A percentile compares a stretch with the other conserved stretches of the same genome.
phyloP scores from a whole-genome alignment of 108 stramenopile genomes.

The Nitzschia putrida region DNA sequence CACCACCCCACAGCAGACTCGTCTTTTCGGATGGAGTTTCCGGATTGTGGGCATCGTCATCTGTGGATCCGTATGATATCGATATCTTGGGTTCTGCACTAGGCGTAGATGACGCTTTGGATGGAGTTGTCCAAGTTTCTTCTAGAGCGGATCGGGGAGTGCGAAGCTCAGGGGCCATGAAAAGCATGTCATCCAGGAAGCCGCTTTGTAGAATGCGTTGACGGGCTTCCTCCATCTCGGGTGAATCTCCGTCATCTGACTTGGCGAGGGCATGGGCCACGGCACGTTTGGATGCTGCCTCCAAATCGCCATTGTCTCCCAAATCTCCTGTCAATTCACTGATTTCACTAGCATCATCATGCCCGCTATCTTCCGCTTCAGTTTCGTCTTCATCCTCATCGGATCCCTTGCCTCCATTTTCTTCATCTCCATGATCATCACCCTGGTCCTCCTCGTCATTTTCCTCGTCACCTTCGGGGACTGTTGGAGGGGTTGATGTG shows the following conservation, averaged over 20 bases:
- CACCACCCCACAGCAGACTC: slow-evolving; percentile 10
- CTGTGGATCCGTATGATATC: slow-evolving; percentile 5
- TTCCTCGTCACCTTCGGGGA: slow-evolving; percentile 42
- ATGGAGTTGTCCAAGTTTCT: no score
- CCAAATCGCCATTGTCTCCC: not conserved
- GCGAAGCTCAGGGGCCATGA: slow-evolving; percentile 1
- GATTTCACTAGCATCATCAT: not conserved
- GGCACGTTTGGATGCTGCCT: not conserved
- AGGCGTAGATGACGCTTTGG: no score
- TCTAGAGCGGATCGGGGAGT: not conserved
- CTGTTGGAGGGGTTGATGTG: slow-evolving; percentile 14
- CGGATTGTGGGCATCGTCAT: not conserved
- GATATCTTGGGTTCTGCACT: no score
- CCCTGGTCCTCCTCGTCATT: slow-evolving; percentile 21
- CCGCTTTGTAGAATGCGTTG: slow-evolving; percentile 12
- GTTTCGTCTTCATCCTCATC: slow-evolving; percentile 18
- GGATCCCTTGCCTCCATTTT: slow-evolving; percentile 10
- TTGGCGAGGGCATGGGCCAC: not conserved
- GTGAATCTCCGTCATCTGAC: not conserved
- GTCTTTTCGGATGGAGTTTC: slow-evolving; percentile 14
- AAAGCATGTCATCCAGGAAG: slow-evolving; percentile 15
- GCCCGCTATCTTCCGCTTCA: not conserved
- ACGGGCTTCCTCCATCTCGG: slow-evolving; percentile 7
- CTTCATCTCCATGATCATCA: slow-evolving; percentile 5
- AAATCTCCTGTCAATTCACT: slow-evolving; percentile 1